Evolutionary conservation across 768 basidiomycete species (phyloP).

Genomic region (Tulasnella sp.): DNA sequence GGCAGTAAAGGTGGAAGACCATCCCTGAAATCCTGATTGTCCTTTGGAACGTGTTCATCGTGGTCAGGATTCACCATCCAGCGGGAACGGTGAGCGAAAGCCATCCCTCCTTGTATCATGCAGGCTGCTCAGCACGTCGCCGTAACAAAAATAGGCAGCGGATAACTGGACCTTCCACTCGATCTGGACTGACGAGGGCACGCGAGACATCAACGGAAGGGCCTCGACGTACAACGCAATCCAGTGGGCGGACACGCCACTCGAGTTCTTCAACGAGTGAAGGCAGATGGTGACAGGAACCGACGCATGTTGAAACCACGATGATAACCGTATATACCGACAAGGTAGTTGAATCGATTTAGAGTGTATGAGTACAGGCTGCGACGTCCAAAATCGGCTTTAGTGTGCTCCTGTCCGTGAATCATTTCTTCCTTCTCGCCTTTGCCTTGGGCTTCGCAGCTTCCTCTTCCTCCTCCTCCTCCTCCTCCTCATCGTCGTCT

Average conservation of each 20-base stretch:
- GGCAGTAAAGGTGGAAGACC: background rate
- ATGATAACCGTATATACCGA: background rate
- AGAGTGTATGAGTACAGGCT: background rate
- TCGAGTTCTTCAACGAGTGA: slow-evolving; percentile 65
- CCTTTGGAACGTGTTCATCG: background rate
- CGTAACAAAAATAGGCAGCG: background rate
- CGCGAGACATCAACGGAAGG: slow-evolving; percentile 34
- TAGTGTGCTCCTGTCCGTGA: background rate
- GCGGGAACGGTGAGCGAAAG: background rate
- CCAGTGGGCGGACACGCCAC: slow-evolving; percentile 43
- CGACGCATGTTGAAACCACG: background rate
- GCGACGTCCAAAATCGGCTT: background rate
- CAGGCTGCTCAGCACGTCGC: background rate
- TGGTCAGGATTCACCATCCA: background rate
- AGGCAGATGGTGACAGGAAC: background rate
- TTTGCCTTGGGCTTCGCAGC: background rate
- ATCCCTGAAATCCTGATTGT: slow-evolving; percentile 15
- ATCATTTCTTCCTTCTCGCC: background rate
- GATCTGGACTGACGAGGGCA: slow-evolving; percentile 50
- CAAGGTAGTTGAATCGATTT: background rate
- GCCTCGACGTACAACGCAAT: slow-evolving; percentile 54
- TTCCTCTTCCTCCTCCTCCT: background rate
- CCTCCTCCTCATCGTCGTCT: background rate
- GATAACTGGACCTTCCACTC: slow-evolving; percentile 45
- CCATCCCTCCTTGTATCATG: background rate